Evolutionary conservation across 2,329 filamentous ascomycete species (phyloP), one percentile per base, ranked within the genome.

Genomic region (Sclerotinia nivalis): DNA sequence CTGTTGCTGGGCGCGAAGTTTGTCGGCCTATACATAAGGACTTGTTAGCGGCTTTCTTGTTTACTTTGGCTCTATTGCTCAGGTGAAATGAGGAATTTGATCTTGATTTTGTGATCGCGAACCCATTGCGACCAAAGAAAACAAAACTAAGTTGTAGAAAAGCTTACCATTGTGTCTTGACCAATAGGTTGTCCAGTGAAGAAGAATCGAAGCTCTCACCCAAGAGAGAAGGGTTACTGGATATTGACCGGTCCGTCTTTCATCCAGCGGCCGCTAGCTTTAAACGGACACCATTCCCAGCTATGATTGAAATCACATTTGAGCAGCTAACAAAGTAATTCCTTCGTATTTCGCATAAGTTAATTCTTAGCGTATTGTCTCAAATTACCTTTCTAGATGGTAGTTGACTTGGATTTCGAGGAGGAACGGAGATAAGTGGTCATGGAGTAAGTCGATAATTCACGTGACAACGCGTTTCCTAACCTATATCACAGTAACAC

Each of bases 1-100:
- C 81, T 99, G 96, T 82, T 99, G 96, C 77, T 97, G 93, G 13
- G 93, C 96, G 79, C 96, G 94, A 74, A 99, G 91, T 83, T 99
- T 99, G 84, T 99, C 96, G 81, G 96, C 96, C 96, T 90, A 61
- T 59, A 45, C 20, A 25, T n/a, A 43, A 31, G 34, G 20, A 54
- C 22, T 13, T 52, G 10, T 66, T 43, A 66, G 64, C 12, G 20
- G 8, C 10, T 45, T 56, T 31, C 2, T 22, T 40, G 15, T 20
- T 28, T 45, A 25, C 8, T 9, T 20, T 61, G 18, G 40, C 8
- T 40, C 15, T 7, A 9, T 45, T 9, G 4, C 9, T 28, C 22
- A 2, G 18, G 9, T 28, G 0, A 20, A 1, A 52, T 13, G 20
- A 34, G 40, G 20, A 10, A 15, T 4, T 40, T 22, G 13, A 20